Conservation (phyloP, 129 eudicot species). For the Tagetes erecta region DNA sequence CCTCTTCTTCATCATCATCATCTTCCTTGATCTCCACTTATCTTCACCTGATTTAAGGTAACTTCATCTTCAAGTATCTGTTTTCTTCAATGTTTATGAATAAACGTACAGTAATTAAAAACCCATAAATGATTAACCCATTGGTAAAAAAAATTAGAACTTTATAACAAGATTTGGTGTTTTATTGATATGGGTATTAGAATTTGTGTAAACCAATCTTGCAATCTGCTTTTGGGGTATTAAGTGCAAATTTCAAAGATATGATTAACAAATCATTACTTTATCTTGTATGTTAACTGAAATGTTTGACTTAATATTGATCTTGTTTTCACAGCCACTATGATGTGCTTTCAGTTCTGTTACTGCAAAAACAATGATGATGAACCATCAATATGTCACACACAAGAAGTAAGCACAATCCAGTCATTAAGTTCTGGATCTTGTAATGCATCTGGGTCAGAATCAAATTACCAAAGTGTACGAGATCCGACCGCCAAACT, state of each 20-base stretch:
- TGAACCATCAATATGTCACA: conserved; percentile 37
- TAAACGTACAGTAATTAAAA: not conserved
- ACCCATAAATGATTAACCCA: not conserved
- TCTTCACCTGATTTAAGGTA: conserved; percentile 31
- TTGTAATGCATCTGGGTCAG: conserved; percentile 41
- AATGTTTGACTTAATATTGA: not conserved
- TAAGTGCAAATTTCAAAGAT: not conserved
- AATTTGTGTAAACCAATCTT: not conserved
- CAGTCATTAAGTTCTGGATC: conserved; percentile 47
- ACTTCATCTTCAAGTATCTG: conserved; percentile 2
- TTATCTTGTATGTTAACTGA: not conserved
- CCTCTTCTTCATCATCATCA: not conserved
- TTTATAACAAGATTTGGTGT: not conserved
- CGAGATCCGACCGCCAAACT: conserved; percentile 61
- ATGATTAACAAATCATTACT: too few species aligned
- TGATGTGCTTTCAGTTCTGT: conserved; percentile 66
- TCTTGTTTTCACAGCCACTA: conserved; percentile 23
- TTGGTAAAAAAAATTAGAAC: not conserved
- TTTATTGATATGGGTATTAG: not conserved
- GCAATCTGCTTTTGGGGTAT: not conserved
- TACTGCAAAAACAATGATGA: conserved; percentile 55
- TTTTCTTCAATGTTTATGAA: not conserved
- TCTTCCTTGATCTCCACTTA: conserved; percentile 7
- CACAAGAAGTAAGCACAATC: conserved; percentile 32
- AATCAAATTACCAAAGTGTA: conserved; percentile 48